Conservation (phyloP, 257 asterid species). For the Nemophila menziesii region DNA sequence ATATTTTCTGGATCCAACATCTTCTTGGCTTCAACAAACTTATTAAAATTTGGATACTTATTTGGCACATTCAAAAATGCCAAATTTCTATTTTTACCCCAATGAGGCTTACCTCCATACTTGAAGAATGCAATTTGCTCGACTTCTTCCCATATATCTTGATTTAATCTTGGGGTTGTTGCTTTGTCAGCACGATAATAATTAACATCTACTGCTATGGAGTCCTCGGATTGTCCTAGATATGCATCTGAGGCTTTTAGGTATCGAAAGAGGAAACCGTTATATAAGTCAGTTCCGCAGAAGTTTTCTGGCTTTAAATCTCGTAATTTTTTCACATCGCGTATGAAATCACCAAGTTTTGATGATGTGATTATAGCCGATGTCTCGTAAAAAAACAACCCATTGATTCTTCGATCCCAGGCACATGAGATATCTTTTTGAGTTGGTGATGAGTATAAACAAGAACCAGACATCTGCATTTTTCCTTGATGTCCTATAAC, state of each 20-base stretch:
- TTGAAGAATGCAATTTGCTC: slow-evolving; percentile 78
- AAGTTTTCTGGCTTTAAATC: slow-evolving; percentile 38
- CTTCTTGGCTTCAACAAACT: slow-evolving; percentile 36
- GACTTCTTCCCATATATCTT: slow-evolving; percentile 71
- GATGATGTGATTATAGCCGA: slow-evolving; percentile 40
- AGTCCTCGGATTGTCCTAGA: slow-evolving; percentile 50
- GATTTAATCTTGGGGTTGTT: slow-evolving; percentile 38
- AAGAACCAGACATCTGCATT: slow-evolving; percentile 82
- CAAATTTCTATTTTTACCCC: slow-evolving; percentile 69
- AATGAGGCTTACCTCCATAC: slow-evolving; percentile 60
- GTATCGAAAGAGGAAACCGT: slow-evolving; percentile 63
- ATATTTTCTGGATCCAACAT: slow-evolving; percentile 35
- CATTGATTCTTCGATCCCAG: slow-evolving; percentile 71
- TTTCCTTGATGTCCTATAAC: slow-evolving; percentile 58
- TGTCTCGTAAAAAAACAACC: slow-evolving; percentile 58
- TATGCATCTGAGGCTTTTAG: slow-evolving; percentile 42
- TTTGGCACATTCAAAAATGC: slow-evolving; percentile 35
- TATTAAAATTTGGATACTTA: slow-evolving; percentile 35
- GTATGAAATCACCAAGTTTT: slow-evolving; percentile 30
- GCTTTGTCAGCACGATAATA: slow-evolving; percentile 50
- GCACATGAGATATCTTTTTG: slow-evolving; percentile 32
- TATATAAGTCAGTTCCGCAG: slow-evolving; percentile 75
- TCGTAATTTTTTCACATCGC: slow-evolving; percentile 42
- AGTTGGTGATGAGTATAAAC: slow-evolving; percentile 44
- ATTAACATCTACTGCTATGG: slow-evolving; percentile 57